Evolutionary conservation across 1,284 basidiomycete genomes (phyloP).

Genomic region (Sphagnurus paluster): DNA sequence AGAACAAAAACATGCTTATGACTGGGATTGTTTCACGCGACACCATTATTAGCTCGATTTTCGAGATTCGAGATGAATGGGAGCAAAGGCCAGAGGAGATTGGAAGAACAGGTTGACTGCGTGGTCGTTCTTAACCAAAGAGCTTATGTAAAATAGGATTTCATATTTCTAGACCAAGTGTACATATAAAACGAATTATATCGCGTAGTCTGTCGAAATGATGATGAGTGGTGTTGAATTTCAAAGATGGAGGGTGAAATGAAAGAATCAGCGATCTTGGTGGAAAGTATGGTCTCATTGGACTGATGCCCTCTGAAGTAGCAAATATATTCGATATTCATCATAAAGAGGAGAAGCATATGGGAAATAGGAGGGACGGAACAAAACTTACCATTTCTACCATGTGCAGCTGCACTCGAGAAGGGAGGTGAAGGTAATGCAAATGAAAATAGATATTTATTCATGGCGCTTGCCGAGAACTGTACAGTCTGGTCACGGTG

Average conservation of each 20-base stretch:
- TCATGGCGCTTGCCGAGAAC: conserved; percentile 35
- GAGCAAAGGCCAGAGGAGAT: background rate
- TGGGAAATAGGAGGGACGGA: background rate
- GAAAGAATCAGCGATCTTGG: conserved; percentile 61
- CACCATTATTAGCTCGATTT: background rate
- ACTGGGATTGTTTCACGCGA: conserved; percentile 40
- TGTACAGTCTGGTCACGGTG: conserved; percentile 56
- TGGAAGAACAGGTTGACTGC: too few species aligned
- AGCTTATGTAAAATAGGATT: conserved; percentile 13
- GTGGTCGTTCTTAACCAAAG: background rate
- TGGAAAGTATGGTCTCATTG: conserved; percentile 56
- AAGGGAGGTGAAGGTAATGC: background rate
- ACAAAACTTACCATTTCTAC: conserved; percentile 17
- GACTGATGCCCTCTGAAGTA: conserved; percentile 49
- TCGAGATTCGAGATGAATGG: background rate
- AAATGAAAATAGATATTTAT: background rate
- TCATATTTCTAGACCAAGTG: background rate
- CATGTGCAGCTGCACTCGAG: too few species aligned
- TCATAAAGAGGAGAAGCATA: conserved; percentile 13
- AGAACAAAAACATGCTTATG: conserved; percentile 47
- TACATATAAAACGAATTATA: background rate
- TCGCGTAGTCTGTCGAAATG: too few species aligned
- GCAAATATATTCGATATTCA: conserved; percentile 40
- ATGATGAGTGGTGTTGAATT: too few species aligned
- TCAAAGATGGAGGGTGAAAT: background rate